A percentile compares a stretch with the other conserved stretches of the same genome.
These are phyloP conservation scores for Mortierella sp. DNA, from an alignment of 371 early-diverging fungal species.

Conservation along the genomic window DNA sequence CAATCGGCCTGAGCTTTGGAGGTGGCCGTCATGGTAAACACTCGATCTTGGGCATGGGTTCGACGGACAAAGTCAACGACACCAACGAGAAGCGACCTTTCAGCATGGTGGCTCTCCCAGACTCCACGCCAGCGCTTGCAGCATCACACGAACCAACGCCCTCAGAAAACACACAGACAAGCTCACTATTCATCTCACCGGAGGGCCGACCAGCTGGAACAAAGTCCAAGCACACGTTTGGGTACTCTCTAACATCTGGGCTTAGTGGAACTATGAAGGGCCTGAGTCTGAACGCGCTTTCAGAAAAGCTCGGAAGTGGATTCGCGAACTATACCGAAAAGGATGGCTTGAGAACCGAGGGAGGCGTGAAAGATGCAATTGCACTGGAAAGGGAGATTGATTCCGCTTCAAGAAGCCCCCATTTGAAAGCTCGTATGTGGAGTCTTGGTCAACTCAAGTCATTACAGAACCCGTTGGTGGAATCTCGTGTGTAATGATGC, in stretches of 20 bases:
- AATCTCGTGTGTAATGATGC: too few relatives aligned
- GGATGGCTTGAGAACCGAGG: constrained; percentile 20
- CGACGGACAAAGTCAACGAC: constrained; percentile 16
- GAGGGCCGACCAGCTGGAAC: constrained; percentile 27
- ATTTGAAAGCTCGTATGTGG: constrained; percentile 44
- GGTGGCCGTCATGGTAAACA: constrained; percentile 31
- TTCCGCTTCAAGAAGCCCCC: constrained; percentile 27
- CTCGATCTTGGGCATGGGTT: constrained; percentile 11
- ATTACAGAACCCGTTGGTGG: too few relatives aligned
- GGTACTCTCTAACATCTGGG: constrained; percentile 44
- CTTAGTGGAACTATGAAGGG: constrained; percentile 53
- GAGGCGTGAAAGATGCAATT: constrained; percentile 15
- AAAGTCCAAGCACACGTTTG: constrained; percentile 33
- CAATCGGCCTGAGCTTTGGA: constrained; percentile 36
- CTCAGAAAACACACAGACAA: not conserved
- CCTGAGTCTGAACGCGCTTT: constrained; percentile 44
- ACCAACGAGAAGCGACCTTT: constrained; percentile 18
- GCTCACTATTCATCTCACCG: constrained; percentile 27
- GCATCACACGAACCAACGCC: constrained; percentile 22
- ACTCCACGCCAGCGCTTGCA: constrained; percentile 20
- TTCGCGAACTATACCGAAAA: constrained; percentile 33
- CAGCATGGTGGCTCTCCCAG: constrained; percentile 43
- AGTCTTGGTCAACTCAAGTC: not conserved
- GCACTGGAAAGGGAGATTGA: constrained; percentile 18
- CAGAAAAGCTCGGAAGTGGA: constrained; percentile 51